These are phyloP conservation scores for Cercospora sp. DNA, from an alignment of 2,329 filamentous ascomycete species.

Conservation along the genomic window DNA sequence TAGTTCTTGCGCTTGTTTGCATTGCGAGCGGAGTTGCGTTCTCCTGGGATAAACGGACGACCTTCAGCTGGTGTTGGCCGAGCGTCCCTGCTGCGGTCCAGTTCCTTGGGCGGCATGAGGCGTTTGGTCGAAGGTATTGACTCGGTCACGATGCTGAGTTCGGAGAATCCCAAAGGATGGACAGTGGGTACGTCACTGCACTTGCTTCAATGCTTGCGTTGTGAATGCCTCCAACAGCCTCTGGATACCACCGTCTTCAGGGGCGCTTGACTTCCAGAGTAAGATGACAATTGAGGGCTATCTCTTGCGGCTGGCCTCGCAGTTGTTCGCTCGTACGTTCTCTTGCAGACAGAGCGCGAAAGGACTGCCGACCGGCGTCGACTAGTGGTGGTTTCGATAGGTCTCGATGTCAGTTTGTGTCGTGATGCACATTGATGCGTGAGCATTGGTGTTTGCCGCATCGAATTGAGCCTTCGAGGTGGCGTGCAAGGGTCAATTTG, in stretches of 20 bases:
- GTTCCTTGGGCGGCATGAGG: background rate
- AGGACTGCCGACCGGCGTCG: background rate
- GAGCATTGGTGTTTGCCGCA: background rate
- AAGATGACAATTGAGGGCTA: background rate
- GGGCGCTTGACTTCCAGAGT: background rate
- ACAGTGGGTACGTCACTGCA: background rate
- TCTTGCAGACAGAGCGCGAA: background rate
- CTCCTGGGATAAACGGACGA: background rate
- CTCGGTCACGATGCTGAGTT: background rate
- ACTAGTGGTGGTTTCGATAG: background rate
- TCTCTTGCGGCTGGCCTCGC: background rate
- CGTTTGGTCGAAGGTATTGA: background rate
- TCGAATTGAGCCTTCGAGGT: background rate
- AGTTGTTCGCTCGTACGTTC: background rate
- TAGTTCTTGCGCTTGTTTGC: background rate
- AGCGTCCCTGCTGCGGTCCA: background rate
- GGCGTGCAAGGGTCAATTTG: background rate
- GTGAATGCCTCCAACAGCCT: background rate
- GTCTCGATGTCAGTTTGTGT: background rate
- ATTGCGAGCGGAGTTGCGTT: background rate
- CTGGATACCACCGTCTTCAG: background rate
- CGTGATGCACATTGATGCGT: background rate
- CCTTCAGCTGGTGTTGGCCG: background rate
- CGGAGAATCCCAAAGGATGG: background rate
- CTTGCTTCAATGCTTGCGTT: background rate